These are phyloP conservation scores for Dryadomyces quercus-mongolicae DNA, from an alignment of 2,329 filamentous ascomycete species.

Conservation along the genomic window DNA sequence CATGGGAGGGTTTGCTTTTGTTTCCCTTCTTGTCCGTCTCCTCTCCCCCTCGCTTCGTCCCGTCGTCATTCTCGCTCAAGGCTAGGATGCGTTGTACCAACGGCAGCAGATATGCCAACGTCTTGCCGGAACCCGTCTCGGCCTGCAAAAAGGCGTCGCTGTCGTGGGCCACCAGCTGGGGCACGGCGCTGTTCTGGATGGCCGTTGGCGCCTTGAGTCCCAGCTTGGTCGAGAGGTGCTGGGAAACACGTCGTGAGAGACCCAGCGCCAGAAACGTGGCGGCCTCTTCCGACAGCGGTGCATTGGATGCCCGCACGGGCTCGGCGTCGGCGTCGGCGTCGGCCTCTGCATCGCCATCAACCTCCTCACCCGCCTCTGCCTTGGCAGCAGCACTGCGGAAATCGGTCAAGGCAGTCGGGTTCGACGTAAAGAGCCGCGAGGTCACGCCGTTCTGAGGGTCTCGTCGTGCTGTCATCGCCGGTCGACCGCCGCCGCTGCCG, in stretches of 20 bases:
- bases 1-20: no score
- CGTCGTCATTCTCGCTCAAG: conserved; percentile 48
- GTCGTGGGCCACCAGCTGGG: conserved; percentile 67
- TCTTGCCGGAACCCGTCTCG: conserved; percentile 95
- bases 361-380: conserved; percentile 29
- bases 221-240: conserved; percentile 76
- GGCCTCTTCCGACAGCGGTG: conserved; percentile 71
- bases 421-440: conserved; percentile 86
- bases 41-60: conserved; percentile 27
- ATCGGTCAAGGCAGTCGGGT: conserved; percentile 59
- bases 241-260: conserved; percentile 66
- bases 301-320: conserved; percentile 66
- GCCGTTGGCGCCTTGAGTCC: conserved; percentile 82
- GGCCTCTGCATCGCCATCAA: neutral
- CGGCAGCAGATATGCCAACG: conserved; percentile 85
- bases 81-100: conserved; percentile 80
- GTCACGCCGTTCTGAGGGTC: conserved; percentile 39
- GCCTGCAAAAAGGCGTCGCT: conserved; percentile 93
- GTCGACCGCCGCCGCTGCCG: neutral
- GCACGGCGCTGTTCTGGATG: conserved; percentile 83
- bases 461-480: neutral
- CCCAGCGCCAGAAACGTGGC: conserved; percentile 81
- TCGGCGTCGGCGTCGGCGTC: conserved; percentile 31
- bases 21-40: no score
- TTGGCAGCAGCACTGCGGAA: conserved; percentile 22